Evolutionary conservation across 2,329 filamentous ascomycete genomes (phyloP), one percentile per base, ranked within the genome.

Genomic region (Epichloe uncinata): DNA sequence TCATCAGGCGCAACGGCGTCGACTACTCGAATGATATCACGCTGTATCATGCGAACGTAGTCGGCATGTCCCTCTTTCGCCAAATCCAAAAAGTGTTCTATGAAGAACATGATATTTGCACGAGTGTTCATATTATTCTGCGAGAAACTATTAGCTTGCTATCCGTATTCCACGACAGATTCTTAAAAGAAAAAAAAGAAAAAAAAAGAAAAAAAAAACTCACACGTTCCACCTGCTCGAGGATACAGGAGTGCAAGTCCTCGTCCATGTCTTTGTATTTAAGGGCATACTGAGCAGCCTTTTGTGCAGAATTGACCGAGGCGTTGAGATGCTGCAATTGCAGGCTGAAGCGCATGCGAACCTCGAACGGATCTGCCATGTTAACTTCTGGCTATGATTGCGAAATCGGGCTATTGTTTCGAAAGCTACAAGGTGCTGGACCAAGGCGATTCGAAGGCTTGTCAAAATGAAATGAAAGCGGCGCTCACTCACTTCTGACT

Each of bases 71-170:
- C 79, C 56, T 88, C 86, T 54, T 80, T 77, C 20, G 88, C 86
- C 69, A 88, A 76, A 63, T 97, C 91, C 63, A 94, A 86, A 57
- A 98, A 87, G 58, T 91, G 85, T 62, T 97, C 91, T 62, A 98
- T 85, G 68, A 98, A 98, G 69, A 95, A 98, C 85, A 98, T 95
- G 66, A 98, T 97, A 65, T 98, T 98, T 52, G 93, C 94, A 53
- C 91, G 79, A 47, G 84, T 95, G 68, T 98, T 98, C 85, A 98
- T 95, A 57, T 87, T 91, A 57, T 87, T 95, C 79, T 90, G 45
- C 34, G 30, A 12, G 12, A 7, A 2, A 13, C 4, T n/a, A 6
- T 9, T 41, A 12, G 33, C 20, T 18, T 41, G 2, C 9, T 33
- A 33, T 6, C 5, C 13, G 30, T 42, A 16, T 18, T 33, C 35